Evolutionary conservation across 108 stramenopile species (phyloP), one percentile per base, ranked within the genome.

Genomic region (Discostella stelligeroides): DNA sequence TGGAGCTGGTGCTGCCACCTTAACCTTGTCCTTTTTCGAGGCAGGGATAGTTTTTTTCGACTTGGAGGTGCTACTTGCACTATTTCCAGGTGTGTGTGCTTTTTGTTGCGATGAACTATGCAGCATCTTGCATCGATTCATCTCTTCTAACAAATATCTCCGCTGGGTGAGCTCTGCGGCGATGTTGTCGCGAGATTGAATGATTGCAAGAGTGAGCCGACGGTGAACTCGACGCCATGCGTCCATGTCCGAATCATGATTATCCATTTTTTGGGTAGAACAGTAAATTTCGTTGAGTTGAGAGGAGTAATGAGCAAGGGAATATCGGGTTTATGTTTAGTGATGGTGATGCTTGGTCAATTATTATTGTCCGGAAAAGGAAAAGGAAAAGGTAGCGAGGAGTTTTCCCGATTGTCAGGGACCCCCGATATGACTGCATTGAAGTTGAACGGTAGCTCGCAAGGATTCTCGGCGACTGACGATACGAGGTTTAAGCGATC

Each of bases 121-220:
- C 43, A 27, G 64, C n/a, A 55, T 21, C 48, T 66, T 65, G 63
- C 72, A 70, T 60, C 69, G 56, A 39, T 68, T 66, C 21, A 91
- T 85, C 29, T 88, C 87, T 60, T 88, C 86, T 46, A 91, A 28
- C 78, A 88, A 81, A 75, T 79, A 91, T 45, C 87, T 70, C 29
- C 83, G 60, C 61, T 86, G 84, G 15, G 75, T 47, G 42, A 85
- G 82, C 38, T 84, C 84, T 56, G 75, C 80, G 25, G 83, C 82
- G 13, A 91, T 70, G 15, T 88, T 86, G 48, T 86, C 84, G 12
- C 71, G 66, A n/a, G 87, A 83, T 39, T 80, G 64, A 15, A 77
- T 46, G 3, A 91, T 75, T 38, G 90, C 86, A 25, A 79, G 43
- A 38, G 84, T 82, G 7, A 91, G 68, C 29, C 60, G 65, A 12